phyloP scores from a whole-genome alignment of 768 basidiomycete species.

The Ephemerocybe angulata region DNA sequence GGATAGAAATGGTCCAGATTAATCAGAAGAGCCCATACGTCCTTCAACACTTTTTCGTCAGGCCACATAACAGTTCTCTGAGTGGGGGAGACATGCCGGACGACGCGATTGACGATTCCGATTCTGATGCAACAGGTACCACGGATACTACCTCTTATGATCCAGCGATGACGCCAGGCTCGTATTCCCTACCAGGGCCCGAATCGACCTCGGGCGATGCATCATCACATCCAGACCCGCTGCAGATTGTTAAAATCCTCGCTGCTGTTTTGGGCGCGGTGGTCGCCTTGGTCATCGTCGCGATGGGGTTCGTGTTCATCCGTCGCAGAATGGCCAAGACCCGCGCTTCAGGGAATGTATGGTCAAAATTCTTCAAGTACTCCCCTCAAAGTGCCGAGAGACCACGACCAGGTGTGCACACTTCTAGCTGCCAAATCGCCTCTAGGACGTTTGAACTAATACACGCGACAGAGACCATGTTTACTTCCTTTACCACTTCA shows the following conservation, averaged over 20 bases:
- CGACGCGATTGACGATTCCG: neutral
- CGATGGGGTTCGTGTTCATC: neutral
- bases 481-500: conserved; percentile 33
- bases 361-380: conserved; percentile 9
- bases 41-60: conserved; percentile 37
- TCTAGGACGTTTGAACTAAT: neutral
- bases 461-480: conserved; percentile 24
- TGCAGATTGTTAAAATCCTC: conserved; percentile 7
- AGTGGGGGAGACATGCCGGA: conserved; percentile 13
- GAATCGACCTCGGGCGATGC: neutral
- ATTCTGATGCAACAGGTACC: neutral
- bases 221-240: neutral
- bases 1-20: conserved; percentile 33
- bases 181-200: neutral
- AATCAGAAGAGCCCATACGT: conserved; percentile 34
- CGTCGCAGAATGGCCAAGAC: conserved; percentile 2
- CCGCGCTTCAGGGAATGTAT: conserved; percentile 5
- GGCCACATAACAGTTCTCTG: conserved; percentile 17
- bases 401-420: conserved; percentile 20
- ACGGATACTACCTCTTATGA: neutral
- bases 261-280: conserved; percentile 9
- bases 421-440: neutral
- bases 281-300: conserved; percentile 11
- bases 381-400: neutral
- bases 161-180: conserved; percentile 13